Evolutionary conservation across 1,139 yeast genomes (phyloP), one percentile per base, ranked within the genome.

Genomic region (Arxiozyma bovina): DNA sequence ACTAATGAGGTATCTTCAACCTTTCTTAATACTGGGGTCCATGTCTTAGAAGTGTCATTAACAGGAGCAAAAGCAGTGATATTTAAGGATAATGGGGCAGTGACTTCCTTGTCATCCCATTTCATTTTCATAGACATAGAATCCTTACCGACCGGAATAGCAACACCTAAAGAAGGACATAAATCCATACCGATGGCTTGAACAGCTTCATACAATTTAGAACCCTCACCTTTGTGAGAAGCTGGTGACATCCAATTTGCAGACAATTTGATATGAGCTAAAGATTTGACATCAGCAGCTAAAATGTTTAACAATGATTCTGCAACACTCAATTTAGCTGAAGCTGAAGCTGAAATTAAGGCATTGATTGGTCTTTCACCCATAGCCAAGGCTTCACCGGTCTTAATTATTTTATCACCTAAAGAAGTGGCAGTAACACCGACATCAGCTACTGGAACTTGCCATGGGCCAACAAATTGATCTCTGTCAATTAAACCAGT

Each of bases 161-260:
- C 78, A 59, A 94, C 74, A 50, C 96, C 98, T 60, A 94, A 79
- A 57, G 81, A 93, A 41, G 99, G 98, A 73, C 99, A 94, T 65
- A 94, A 78, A 62, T 90, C 97, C 68, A 91, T 71, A 62, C 98
- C 97, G 66, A 94, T 84, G 5, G 99, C 98, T 73, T 90, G 93
- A 51, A 94, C 99, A 48, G 98, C 99, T 70, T 91, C 96, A 69
- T 93, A 94, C 60, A 94, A 78, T 61, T 90, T 93, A 48, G 96
- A 81, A 55, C 99, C 99, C 73, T 94, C 99, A 68, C 99, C 98
- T 21, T 83, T 83, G 64, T 91, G 96, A 49, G 94, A 79, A 42
- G 99, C 96, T 54, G 99, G 93, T 18, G 97, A 85, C 99, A 94
- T 94, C 99, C 99, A 94, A 76, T 94, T 94, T 53, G 99, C 99